Conservation (phyloP, 768 basidiomycete genomes). For the Suillus luteus region DNA sequence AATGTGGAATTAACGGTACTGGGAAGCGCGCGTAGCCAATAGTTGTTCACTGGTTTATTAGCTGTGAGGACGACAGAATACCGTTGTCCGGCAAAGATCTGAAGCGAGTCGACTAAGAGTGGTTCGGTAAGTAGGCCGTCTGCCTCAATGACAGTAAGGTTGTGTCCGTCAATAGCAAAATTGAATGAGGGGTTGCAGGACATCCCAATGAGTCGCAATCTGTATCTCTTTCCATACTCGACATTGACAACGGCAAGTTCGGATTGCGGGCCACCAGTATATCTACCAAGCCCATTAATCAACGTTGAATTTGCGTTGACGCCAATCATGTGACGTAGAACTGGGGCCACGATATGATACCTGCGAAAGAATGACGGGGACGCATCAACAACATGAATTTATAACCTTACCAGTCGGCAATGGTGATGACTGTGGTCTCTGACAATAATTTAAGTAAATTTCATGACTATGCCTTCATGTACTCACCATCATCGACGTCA, state of each 20-base stretch:
- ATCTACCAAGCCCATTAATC: background rate
- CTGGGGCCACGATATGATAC: background rate
- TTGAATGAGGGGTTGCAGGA: slow-evolving; percentile 13
- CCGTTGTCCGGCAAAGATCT: slow-evolving; percentile 38
- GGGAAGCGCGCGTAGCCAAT: slow-evolving; percentile 52
- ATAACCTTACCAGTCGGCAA: background rate
- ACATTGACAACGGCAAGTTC: slow-evolving; percentile 1
- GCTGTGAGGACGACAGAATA: slow-evolving; percentile 48
- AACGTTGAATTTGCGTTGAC: background rate
- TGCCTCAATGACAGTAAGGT: slow-evolving; percentile 37
- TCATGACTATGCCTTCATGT: background rate
- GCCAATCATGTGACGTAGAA: background rate
- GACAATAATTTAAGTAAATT: background rate
- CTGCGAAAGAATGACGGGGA: background rate
- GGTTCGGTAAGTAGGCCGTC: slow-evolving; percentile 32
- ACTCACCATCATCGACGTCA: background rate
- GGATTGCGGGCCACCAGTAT: background rate
- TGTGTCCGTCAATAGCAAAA: slow-evolving; percentile 23
- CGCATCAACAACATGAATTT: background rate
- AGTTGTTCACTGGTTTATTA: slow-evolving; percentile 48
- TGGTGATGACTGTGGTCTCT: background rate
- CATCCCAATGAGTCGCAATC: background rate
- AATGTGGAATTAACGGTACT: slow-evolving; percentile 26
- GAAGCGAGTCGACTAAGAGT: slow-evolving; percentile 36
- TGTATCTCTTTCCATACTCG: slow-evolving; percentile 3